These are phyloP conservation scores for Atkinsonella texensis DNA, from an alignment of 2,329 filamentous ascomycete genomes.

Conservation along the genomic window DNA sequence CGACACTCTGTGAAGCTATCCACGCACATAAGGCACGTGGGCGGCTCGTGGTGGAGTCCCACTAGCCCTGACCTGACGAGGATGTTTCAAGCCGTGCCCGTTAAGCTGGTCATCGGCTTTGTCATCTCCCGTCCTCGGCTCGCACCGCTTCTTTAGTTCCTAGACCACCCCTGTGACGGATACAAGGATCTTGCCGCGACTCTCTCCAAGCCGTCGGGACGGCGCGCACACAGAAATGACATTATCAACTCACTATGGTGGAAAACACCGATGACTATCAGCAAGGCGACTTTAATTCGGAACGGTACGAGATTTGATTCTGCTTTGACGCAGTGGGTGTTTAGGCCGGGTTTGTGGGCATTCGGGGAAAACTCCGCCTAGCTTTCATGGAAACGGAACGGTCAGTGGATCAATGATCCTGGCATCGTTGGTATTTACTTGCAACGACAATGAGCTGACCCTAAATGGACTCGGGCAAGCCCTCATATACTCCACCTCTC, in stretches of 20 bases:
- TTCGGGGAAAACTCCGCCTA: background rate
- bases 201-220: conserved; percentile 10
- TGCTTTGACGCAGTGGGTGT: no score
- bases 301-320: no score
- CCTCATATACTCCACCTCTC: conserved; percentile 6
- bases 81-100: background rate
- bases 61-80: background rate
- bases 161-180: conserved; percentile 8
- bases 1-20: conserved; percentile 11
- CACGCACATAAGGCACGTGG: conserved; percentile 25
- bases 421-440: background rate
- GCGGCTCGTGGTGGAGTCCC: conserved; percentile 12
- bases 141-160: conserved; percentile 23
- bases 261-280: background rate
- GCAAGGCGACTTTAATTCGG: background rate
- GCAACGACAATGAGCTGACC: conserved; percentile 3
- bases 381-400: background rate
- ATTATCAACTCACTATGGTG: background rate
- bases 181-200: conserved; percentile 13
- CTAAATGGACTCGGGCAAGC: conserved; percentile 1
- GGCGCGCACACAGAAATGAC: background rate
- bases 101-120: conserved; percentile 2
- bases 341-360: no score
- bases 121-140: conserved; percentile 20
- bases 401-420: background rate